These are phyloP conservation scores for Scenedesmus sp. DNA, from an alignment of 163 green algal species.

Conservation along the genomic window DNA sequence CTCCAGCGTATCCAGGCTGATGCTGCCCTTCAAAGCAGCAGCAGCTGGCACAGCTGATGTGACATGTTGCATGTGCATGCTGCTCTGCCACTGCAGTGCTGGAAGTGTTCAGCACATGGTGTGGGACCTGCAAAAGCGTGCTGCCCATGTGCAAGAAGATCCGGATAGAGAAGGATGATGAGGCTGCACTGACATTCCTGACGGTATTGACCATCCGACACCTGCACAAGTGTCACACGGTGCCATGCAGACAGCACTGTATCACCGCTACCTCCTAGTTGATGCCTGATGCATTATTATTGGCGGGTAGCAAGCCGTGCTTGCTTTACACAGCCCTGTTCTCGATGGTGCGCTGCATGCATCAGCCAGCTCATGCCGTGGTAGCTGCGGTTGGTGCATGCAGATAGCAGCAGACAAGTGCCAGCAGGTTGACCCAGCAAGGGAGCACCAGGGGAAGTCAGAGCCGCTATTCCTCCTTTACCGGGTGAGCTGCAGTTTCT, in stretches of 20 bases:
- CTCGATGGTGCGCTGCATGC: neutral
- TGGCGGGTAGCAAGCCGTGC: neutral
- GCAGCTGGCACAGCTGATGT: neutral
- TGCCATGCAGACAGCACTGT: neutral
- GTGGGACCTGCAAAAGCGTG: constrained; percentile 77
- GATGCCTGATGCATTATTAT: no score
- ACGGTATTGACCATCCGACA: constrained; percentile 50
- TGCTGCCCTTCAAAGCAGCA: neutral
- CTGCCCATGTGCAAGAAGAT: constrained; percentile 76
- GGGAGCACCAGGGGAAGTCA: constrained; percentile 69
- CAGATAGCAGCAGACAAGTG: constrained; percentile 68
- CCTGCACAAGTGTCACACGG: neutral
- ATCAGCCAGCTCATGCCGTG: neutral
- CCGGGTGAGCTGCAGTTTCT: constrained; percentile 57
- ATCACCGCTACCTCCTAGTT: neutral
- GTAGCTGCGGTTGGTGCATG: constrained; percentile 16
- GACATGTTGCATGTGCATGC: neutral
- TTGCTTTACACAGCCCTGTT: no score
- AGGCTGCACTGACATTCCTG: constrained; percentile 74
- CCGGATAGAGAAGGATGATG: constrained; percentile 77
- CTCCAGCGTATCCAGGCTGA: neutral
- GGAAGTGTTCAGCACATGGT: constrained; percentile 79
- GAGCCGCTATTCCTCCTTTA: constrained; percentile 84
- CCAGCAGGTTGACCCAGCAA: constrained; percentile 64
- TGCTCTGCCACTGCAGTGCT: constrained; percentile 66